Evolutionary conservation across 2,329 filamentous ascomycete genomes (phyloP), one percentile per base, ranked within the genome.

Genomic region (Exophiala aquamarina): DNA sequence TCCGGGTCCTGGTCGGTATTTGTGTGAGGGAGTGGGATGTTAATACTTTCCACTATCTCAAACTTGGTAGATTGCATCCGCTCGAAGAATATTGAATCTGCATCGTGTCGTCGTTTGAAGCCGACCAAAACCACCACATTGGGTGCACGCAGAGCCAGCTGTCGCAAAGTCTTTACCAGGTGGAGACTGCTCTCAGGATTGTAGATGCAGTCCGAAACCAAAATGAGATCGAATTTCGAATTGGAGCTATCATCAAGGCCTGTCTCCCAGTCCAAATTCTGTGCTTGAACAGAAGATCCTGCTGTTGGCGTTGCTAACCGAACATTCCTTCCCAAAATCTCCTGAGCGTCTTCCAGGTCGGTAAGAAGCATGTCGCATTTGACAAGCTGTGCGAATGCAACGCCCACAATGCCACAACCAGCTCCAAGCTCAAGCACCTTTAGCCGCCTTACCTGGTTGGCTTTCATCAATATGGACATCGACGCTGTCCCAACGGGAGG

Each of bases 131-230:
- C 64, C 19, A 78, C 58, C 0, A 74, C 71, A 49, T 70, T 63
- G 2, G 78, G 76, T 4, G 75, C 79, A 21, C 61, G 62, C 14
- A 64, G 60, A 33, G 74, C 65, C 39, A 86, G 64, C 8, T 65
- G 67, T 17, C 61, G 57, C 8, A 88, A 66, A 1, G 81, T 83
- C 20, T 67, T 66, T 6, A 87, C 82, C 29, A 88, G 68, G 18
- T 79, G 74, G 2, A 81, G 79, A 41, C 84, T 76, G 49, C 80
- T 84, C 58, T 86, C 83, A 13, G 77, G 71, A 62, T 88, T 88
- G 66, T 89, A 89, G 2, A 84, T 88, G 65, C 85, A 88, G 62
- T 89, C 85, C 2, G 83, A 82, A 1, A 86, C 77, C 3, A 87
- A 62, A 17, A 87, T 72, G 26, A 88, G 59, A 61, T 86, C 78